These are phyloP conservation scores for Fraxinus latifolia DNA, from an alignment of 305 asterid species.

Conservation along the genomic window DNA sequence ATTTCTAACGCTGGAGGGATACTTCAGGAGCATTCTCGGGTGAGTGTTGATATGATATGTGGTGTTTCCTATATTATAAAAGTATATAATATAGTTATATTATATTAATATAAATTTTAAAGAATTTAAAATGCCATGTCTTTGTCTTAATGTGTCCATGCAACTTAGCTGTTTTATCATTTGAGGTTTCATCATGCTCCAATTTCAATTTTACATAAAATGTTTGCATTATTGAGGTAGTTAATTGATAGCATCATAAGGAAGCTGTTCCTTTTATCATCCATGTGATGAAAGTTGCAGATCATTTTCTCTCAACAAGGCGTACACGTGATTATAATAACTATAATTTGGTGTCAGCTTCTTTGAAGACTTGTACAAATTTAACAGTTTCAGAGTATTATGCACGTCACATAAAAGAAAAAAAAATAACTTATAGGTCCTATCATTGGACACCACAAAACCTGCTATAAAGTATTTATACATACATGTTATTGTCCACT, in stretches of 20 bases:
- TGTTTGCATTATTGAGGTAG: background rate
- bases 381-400: background rate
- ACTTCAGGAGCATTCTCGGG: background rate
- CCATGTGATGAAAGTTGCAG: background rate
- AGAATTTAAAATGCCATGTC: background rate
- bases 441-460: background rate
- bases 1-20: background rate
- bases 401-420: background rate
- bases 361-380: constrained; percentile 13
- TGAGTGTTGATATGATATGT: background rate
- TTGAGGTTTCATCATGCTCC: background rate
- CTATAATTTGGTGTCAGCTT: constrained; percentile 14
- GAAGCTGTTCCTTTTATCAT: background rate
- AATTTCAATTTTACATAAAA: background rate
- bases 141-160: background rate
- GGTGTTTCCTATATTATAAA: background rate
- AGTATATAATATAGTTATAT: background rate
- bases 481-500: background rate
- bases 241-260: background rate
- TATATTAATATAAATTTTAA: background rate
- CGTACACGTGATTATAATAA: background rate
- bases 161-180: background rate
- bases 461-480: background rate
- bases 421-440: background rate
- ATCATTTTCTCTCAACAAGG: background rate